Evolutionary conservation across 768 basidiomycete genomes (phyloP).

Genomic region (Hirschioporus abietinus): DNA sequence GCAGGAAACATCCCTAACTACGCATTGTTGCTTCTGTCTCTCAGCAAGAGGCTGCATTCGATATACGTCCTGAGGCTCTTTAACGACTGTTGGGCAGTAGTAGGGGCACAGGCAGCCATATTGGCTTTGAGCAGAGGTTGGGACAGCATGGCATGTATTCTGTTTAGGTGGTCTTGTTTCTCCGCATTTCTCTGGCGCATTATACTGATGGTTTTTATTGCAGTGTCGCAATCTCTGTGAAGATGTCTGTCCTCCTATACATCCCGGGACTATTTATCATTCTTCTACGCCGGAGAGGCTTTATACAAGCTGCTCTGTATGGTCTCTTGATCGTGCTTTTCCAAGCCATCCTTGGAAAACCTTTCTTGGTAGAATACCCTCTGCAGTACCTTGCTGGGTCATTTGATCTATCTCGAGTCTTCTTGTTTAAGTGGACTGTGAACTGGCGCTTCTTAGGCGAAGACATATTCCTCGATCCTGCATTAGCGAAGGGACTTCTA

Average conservation of each 20-base stretch:
- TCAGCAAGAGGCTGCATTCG: slow-evolving; percentile 93
- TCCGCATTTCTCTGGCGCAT: slow-evolving; percentile 5
- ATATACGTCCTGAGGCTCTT: slow-evolving; percentile 89
- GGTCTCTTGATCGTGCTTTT: slow-evolving; percentile 36
- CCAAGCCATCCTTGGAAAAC: slow-evolving; percentile 60
- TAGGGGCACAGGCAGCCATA: slow-evolving; percentile 62
- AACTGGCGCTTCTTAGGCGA: slow-evolving; percentile 92
- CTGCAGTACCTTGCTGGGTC: slow-evolving; percentile 67
- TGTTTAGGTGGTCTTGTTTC: slow-evolving; percentile 59
- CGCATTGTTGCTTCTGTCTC: slow-evolving; percentile 62
- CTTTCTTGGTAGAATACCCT: slow-evolving; percentile 61
- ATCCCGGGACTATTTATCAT: slow-evolving; percentile 84
- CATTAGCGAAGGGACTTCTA: slow-evolving; percentile 60
- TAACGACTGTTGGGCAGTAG: slow-evolving; percentile 87
- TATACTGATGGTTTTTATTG: slow-evolving; percentile 4
- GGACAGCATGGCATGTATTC: slow-evolving; percentile 56
- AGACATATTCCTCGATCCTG: slow-evolving; percentile 61
- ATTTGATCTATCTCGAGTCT: slow-evolving; percentile 84
- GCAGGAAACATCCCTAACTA: slow-evolving; percentile 65
- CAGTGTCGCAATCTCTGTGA: slow-evolving; percentile 82
- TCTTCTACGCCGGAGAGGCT: slow-evolving; percentile 67
- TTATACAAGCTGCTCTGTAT: slow-evolving; percentile 37
- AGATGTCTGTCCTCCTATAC: slow-evolving; percentile 92
- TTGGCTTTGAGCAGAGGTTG: slow-evolving; percentile 54
- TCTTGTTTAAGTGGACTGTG: slow-evolving; percentile 95